Conservation (phyloP, 2,329 filamentous ascomycete genomes). For the Sclerotinia trifoliorum region DNA sequence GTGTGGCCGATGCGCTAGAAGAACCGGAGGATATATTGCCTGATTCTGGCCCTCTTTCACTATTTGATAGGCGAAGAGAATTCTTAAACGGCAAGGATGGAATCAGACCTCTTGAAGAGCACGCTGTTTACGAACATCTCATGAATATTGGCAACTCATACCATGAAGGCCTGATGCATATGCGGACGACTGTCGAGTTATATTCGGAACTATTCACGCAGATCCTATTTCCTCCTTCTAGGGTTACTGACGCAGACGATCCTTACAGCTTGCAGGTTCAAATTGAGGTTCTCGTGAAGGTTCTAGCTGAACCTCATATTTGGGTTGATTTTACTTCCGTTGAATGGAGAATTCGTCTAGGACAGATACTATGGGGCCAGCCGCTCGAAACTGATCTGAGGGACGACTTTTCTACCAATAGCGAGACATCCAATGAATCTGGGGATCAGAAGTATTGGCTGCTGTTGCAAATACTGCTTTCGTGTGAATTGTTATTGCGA, state of each 20-base stretch:
- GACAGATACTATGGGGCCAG: constrained; percentile 68
- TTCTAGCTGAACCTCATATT: constrained; percentile 62
- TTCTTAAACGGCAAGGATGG: constrained; percentile 41
- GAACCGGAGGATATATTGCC: constrained; percentile 52
- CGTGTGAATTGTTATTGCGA: constrained; percentile 64
- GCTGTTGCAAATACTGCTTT: constrained; percentile 62
- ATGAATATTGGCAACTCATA: constrained; percentile 54
- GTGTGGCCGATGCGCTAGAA: constrained; percentile 62
- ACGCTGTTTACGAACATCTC: constrained; percentile 57
- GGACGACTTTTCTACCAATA: constrained; percentile 53
- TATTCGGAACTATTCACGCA: constrained; percentile 63
- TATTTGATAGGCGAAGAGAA: constrained; percentile 31
- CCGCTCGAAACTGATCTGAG: constrained; percentile 50
- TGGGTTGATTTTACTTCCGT: constrained; percentile 75
- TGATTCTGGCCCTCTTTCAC: constrained; percentile 25
- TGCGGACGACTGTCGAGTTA: constrained; percentile 53
- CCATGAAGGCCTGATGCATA: constrained; percentile 51
- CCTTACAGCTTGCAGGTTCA: constrained; percentile 66
- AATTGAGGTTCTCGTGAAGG: constrained; percentile 65
- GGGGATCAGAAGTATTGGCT: constrained; percentile 66
- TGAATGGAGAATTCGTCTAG: constrained; percentile 71
- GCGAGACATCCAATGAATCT: constrained; percentile 50
- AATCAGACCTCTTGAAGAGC: constrained; percentile 56
- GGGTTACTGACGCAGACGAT: constrained; percentile 56
- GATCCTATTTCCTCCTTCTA: constrained; percentile 57